Evolutionary conservation across 495 filamentous ascomycete genomes (phyloP).

Genomic region (Neurospora tetrasperma): DNA sequence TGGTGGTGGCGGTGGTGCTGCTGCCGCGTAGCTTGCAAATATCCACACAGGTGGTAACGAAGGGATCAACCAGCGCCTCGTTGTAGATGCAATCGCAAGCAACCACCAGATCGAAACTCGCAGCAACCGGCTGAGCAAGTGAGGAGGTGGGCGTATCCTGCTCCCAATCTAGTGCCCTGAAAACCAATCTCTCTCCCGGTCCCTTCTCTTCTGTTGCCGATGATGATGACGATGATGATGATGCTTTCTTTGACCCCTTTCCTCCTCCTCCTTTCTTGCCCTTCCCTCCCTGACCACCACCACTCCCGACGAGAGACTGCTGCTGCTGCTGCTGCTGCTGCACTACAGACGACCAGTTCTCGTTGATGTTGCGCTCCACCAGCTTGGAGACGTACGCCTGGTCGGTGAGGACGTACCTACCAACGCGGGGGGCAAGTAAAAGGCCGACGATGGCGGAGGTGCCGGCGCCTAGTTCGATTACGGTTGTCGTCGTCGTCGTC

Average conservation of each 20-base stretch:
- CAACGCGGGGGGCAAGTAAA: slow-evolving; percentile 48
- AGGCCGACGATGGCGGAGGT: slow-evolving; percentile 68
- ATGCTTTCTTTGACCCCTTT: slow-evolving; percentile 3
- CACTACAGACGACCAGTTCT: slow-evolving; percentile 35
- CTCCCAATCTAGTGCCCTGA: slow-evolving; percentile 63
- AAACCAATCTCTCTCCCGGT: slow-evolving; percentile 23
- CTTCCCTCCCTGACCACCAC: not conserved
- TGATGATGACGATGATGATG: not conserved
- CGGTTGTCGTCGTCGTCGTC: slow-evolving; percentile 19
- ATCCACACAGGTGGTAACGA: slow-evolving; percentile 79
- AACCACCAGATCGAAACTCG: slow-evolving; percentile 52
- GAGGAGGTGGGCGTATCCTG: slow-evolving; percentile 34
- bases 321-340: too few species aligned
- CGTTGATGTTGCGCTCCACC: slow-evolving; percentile 61
- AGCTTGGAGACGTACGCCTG: slow-evolving; percentile 74
- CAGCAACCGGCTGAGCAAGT: slow-evolving; percentile 20
- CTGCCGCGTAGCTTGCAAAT: slow-evolving; percentile 45
- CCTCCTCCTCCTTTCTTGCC: not conserved
- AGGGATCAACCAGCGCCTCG: slow-evolving; percentile 67
- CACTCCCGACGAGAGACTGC: too few species aligned
- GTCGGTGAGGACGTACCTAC: slow-evolving; percentile 72
- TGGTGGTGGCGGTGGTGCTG: too few species aligned
- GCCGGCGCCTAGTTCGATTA: slow-evolving; percentile 77
- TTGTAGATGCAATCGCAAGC: slow-evolving; percentile 91
- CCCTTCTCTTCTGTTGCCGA: not conserved